These are phyloP conservation scores for Cystobasidium tubakii DNA, from an alignment of 768 basidiomycete genomes.

Conservation along the genomic window DNA sequence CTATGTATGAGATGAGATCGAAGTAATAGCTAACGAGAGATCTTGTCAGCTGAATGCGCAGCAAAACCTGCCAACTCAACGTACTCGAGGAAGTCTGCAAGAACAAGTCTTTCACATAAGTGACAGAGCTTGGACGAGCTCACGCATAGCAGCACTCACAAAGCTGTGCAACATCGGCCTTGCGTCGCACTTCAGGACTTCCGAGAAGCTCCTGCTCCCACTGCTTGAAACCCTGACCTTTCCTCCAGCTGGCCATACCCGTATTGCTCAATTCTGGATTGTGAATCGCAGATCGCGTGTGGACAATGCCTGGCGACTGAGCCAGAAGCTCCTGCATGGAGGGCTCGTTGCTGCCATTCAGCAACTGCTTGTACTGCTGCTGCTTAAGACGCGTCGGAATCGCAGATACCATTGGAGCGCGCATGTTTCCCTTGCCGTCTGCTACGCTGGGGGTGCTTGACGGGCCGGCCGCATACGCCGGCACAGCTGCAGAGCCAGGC, in stretches of 20 bases:
- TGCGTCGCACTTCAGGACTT: constrained; percentile 80
- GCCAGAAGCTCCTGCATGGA: constrained; percentile 43
- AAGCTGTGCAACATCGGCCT: constrained; percentile 93
- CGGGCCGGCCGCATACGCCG: neutral
- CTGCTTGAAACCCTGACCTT: constrained; percentile 50
- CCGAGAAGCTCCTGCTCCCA: constrained; percentile 84
- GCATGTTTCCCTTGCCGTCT: constrained; percentile 9
- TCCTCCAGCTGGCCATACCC: constrained; percentile 45
- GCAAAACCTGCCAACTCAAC: constrained; percentile 37
- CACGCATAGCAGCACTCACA: constrained; percentile 55
- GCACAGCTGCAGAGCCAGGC: neutral
- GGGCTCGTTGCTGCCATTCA: constrained; percentile 30
- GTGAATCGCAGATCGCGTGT: constrained; percentile 7
- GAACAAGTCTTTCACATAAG: neutral
- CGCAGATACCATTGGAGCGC: constrained; percentile 18
- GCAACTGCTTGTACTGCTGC: constrained; percentile 9
- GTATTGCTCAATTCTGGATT: constrained; percentile 40
- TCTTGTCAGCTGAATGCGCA: constrained; percentile 47
- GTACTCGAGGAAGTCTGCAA: constrained; percentile 35
- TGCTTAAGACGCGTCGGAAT: constrained; percentile 28
- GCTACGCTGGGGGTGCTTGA: neutral
- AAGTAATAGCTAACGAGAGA: constrained; percentile 99
- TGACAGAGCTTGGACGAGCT: no score
- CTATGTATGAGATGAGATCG: constrained; percentile 82
- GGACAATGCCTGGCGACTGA: constrained; percentile 1